Base-by-base conservation (phyloP, 139 green algal species). In the Closterium sp. region DNA sequence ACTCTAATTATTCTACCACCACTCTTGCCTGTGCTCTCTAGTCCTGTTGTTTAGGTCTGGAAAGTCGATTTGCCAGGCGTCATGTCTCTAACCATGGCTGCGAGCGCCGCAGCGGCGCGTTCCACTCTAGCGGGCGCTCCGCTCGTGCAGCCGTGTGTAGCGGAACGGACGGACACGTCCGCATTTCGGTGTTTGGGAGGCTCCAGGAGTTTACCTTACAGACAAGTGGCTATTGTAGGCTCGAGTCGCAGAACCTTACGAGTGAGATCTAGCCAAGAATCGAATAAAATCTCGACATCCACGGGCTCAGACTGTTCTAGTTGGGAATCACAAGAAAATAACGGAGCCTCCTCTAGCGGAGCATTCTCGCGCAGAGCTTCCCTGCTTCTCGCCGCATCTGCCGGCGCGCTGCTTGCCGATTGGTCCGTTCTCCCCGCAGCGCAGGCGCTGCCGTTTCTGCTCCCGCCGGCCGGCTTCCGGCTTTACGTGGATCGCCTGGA, bases 401-500 rank as follows among this genome's bases (percentile, higher is more conserved):
- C 55, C 55, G 55, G 55, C 55, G 55, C 55, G 55, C 16, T 76
- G 55, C 55, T 76, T 19, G 55, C 55, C 16, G 55, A 76, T 76
- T 76, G 55, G 55, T 76, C 55, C 16, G 55, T 12, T 76, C 12
- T 76, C 55, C 55, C 55, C 55, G 55, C 16, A 19, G 87, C 87
- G 34, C 34, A 91, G 23, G 87, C 87, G 25, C 25, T n/a, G 5
- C 25, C 36, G 76, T 91, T 91, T 32, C 7, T 92, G n/a, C 33
- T 55, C 12, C 33, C 89, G 23, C 83, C 83, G 10, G 21, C 32
- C 28, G 83, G 89, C 21, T 92, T 87, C 84, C 88, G 88, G 28
- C 34, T 66, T 66, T 86, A 87, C 69, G 85, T 90, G 16, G 92
- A 94, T 43, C 55, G 90, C 1, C 34, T 93, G 9, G 92, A 94